These are phyloP conservation scores for Penicillium dipodomyicola DNA, from an alignment of 495 filamentous ascomycete genomes.

Conservation along the genomic window DNA sequence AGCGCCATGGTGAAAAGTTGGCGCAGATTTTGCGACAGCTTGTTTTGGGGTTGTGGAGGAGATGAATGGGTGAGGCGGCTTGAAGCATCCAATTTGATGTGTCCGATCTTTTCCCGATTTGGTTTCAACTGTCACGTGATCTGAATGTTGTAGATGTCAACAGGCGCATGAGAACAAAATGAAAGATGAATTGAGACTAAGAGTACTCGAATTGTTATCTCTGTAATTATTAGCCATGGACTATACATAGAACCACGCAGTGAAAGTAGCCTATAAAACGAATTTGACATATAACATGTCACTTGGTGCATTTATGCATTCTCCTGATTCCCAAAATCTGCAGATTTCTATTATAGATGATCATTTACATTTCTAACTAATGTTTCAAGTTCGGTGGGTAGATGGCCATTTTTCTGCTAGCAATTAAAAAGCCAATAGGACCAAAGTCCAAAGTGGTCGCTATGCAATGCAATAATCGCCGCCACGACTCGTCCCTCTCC, in stretches of 20 bases:
- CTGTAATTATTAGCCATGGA: too few species aligned
- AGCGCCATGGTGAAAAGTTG: constrained; percentile 34
- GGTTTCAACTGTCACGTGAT: neutral
- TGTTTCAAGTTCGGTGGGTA: neutral
- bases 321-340: neutral
- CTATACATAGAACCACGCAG: too few species aligned
- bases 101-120: neutral
- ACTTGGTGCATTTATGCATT: neutral
- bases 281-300: neutral
- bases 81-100: constrained; percentile 13
- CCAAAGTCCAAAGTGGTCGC: neutral
- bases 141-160: neutral
- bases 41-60: constrained; percentile 8
- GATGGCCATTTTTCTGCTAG: neutral
- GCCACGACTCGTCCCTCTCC: constrained; percentile 6
- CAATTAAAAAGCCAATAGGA: constrained; percentile 16
- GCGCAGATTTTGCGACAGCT: constrained; percentile 5
- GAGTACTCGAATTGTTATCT: too few species aligned
- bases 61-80: neutral
- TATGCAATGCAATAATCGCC: neutral
- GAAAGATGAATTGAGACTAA: too few species aligned
- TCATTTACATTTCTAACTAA: neutral
- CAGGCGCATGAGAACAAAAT: too few species aligned
- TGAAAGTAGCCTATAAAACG: too few species aligned
- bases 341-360: neutral